These are phyloP conservation scores for Echria macrotheca DNA, from an alignment of 495 filamentous ascomycete species.

Conservation along the genomic window DNA sequence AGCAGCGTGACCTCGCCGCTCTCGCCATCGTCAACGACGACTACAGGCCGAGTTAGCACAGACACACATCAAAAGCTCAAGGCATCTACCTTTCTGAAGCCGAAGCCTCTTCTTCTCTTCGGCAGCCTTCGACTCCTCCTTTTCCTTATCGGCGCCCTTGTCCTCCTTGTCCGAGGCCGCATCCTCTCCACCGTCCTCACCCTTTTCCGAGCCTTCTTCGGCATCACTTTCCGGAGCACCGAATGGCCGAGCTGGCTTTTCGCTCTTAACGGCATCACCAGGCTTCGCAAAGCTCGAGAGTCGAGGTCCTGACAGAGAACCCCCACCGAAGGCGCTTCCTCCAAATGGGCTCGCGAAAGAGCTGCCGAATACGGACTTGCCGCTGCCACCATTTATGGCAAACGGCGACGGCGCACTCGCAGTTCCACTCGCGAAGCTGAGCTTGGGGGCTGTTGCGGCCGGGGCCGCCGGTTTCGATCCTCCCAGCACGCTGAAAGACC, in stretches of 20 bases:
- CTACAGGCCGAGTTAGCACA: conserved; percentile 23
- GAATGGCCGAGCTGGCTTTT: conserved; percentile 61
- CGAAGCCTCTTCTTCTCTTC: conserved; percentile 62
- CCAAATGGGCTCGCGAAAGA: conserved; percentile 42
- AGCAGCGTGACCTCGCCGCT: conserved; percentile 68
- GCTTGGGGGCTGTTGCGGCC: conserved; percentile 23
- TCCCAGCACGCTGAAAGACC: conserved; percentile 24
- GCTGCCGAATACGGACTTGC: conserved; percentile 20
- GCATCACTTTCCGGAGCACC: conserved; percentile 64
- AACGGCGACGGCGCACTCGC: conserved; percentile 23
- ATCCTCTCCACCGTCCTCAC: conserved; percentile 35
- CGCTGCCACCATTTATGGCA: conserved; percentile 13
- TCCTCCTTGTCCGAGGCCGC: conserved; percentile 30
- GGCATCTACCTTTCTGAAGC: conserved; percentile 57
- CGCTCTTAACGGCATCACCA: conserved; percentile 48
- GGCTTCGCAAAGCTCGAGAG: conserved; percentile 67
- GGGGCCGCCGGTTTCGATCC: conserved; percentile 28
- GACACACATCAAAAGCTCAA: neutral
- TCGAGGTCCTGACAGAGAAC: conserved; percentile 44
- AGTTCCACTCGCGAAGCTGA: conserved; percentile 25
- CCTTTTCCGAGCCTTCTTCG: conserved; percentile 45
- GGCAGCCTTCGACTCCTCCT: conserved; percentile 34
- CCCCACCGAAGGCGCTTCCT: conserved; percentile 54
- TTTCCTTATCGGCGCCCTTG: conserved; percentile 43
- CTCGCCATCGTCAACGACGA: conserved; percentile 58